Conservation (phyloP, 1,139 yeast genomes). For the Yamadazyma buinensis region DNA sequence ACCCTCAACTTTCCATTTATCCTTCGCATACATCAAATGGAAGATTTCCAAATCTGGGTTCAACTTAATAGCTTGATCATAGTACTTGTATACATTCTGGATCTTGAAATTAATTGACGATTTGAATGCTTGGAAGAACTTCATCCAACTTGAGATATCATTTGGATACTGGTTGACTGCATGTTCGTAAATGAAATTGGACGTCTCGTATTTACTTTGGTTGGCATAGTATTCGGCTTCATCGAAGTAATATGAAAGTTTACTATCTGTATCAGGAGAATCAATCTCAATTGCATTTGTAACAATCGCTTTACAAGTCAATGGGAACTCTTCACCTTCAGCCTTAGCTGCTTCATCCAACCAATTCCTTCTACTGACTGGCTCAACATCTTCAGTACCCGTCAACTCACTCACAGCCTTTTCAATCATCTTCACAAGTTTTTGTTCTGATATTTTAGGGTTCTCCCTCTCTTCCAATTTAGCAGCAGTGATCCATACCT, state of each 20-base stretch:
- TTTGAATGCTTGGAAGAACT: slow-evolving; percentile 46
- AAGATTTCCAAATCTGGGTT: slow-evolving; percentile 51
- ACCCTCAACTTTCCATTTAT: slow-evolving; percentile 48
- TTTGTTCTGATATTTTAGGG: slow-evolving; percentile 27
- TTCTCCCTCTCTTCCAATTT: slow-evolving; percentile 62
- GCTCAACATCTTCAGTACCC: slow-evolving; percentile 17
- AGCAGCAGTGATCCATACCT: slow-evolving; percentile 70
- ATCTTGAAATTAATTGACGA: slow-evolving; percentile 10
- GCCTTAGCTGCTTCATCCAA: slow-evolving; percentile 34
- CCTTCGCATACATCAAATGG: slow-evolving; percentile 70
- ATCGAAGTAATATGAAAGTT: slow-evolving; percentile 22
- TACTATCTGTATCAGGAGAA: slow-evolving; percentile 8
- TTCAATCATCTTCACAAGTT: slow-evolving; percentile 40
- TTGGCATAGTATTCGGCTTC: slow-evolving; percentile 32
- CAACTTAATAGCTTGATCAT: slow-evolving; percentile 46
- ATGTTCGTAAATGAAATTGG: slow-evolving; percentile 45
- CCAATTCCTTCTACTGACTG: slow-evolving; percentile 39
- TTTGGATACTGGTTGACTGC: slow-evolving; percentile 47
- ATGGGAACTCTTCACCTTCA: slow-evolving; percentile 30
- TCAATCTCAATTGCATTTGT: slow-evolving; percentile 17
- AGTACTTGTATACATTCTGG: slow-evolving; percentile 40
- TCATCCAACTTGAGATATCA: slow-evolving; percentile 53
- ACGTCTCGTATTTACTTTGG: slow-evolving; percentile 21
- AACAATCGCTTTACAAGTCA: slow-evolving; percentile 39
- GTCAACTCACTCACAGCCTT: slow-evolving; percentile 48